Evolutionary conservation across 495 filamentous ascomycete species (phyloP).

Genomic region (Xylaria flabelliformis): DNA sequence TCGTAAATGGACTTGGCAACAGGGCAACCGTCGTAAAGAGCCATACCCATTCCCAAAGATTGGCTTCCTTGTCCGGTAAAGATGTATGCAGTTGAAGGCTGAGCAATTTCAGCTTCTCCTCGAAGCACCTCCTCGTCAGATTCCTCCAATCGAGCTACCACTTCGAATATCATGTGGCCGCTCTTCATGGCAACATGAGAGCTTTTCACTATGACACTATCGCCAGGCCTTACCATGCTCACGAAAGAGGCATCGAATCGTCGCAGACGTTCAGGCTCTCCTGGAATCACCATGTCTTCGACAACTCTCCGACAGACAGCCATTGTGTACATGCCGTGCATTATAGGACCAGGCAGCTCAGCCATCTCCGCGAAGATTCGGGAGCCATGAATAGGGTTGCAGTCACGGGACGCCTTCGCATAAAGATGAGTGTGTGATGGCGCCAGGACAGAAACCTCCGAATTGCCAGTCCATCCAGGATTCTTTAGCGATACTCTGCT

Average conservation of each 20-base stretch:
- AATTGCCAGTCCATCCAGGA: constrained; percentile 80
- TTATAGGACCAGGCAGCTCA: constrained; percentile 81
- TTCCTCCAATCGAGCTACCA: constrained; percentile 79
- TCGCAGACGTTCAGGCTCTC: constrained; percentile 83
- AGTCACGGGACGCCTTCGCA: constrained; percentile 83
- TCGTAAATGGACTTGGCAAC: constrained; percentile 89
- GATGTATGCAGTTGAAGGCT: constrained; percentile 81
- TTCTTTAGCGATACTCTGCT: constrained; percentile 87
- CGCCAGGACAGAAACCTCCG: constrained; percentile 73
- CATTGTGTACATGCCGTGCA: constrained; percentile 89
- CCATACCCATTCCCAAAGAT: constrained; percentile 93
- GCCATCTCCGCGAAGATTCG: constrained; percentile 87
- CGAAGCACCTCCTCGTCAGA: constrained; percentile 81
- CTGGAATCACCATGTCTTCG: constrained; percentile 88
- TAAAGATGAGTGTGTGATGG: constrained; percentile 86
- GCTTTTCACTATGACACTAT: constrained; percentile 77
- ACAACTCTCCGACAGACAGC: constrained; percentile 82
- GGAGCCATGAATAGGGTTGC: constrained; percentile 91
- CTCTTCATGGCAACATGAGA: constrained; percentile 86
- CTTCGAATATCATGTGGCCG: constrained; percentile 87
- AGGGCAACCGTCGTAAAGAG: constrained; percentile 77
- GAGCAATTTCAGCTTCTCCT: constrained; percentile 85
- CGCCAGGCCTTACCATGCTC: constrained; percentile 85
- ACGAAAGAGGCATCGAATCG: constrained; percentile 83
- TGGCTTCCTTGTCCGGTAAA: constrained; percentile 89